A percentile compares a stretch with the other conserved stretches of the same genome.
These are phyloP conservation scores for Cercospora zeae-maydis DNA, from an alignment of 2,329 filamentous ascomycete species.

Conservation along the genomic window DNA sequence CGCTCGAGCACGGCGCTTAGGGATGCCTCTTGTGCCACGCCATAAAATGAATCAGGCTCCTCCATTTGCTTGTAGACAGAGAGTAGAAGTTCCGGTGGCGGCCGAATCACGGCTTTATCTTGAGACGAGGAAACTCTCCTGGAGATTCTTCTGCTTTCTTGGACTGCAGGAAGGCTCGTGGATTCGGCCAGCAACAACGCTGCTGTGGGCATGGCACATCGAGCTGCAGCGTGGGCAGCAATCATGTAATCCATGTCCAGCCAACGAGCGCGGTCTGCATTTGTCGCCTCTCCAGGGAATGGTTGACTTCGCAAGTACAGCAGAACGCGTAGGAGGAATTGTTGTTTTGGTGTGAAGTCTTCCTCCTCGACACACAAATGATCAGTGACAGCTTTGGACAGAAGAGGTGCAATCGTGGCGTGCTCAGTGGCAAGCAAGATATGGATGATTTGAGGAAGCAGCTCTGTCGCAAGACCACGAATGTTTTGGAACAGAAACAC, in stretches of 20 bases:
- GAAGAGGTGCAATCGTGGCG: slow-evolving; percentile 56
- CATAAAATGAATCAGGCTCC: slow-evolving; percentile 95
- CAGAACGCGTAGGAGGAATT: slow-evolving; percentile 71
- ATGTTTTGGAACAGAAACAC: slow-evolving; percentile 63
- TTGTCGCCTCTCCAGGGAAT: slow-evolving; percentile 69
- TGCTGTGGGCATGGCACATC: slow-evolving; percentile 81
- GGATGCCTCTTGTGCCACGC: slow-evolving; percentile 73
- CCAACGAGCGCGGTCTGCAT: slow-evolving; percentile 77
- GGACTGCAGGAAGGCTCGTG: slow-evolving; percentile 12
- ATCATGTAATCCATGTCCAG: slow-evolving; percentile 73
- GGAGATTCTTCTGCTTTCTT: slow-evolving; percentile 24
- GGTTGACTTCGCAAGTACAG: slow-evolving; percentile 84
- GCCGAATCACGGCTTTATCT: slow-evolving; percentile 11
- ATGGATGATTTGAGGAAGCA: slow-evolving; percentile 75
- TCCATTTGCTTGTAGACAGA: slow-evolving; percentile 88
- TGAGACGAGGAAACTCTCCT: slow-evolving; percentile 27
- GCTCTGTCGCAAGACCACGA: slow-evolving; percentile 65
- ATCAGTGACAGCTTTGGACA: slow-evolving; percentile 50
- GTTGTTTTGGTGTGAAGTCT: slow-evolving; percentile 59
- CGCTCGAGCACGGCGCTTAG: slow-evolving; percentile 73
- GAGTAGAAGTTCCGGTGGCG: slow-evolving; percentile 66
- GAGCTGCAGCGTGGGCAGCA: slow-evolving; percentile 67
- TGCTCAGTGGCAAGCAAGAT: slow-evolving; percentile 70
- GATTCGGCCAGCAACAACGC: slow-evolving; percentile 81
- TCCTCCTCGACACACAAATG: slow-evolving; percentile 57